Conservation (phyloP, 108 stramenopile genomes). For the Nitzschia sp. region DNA sequence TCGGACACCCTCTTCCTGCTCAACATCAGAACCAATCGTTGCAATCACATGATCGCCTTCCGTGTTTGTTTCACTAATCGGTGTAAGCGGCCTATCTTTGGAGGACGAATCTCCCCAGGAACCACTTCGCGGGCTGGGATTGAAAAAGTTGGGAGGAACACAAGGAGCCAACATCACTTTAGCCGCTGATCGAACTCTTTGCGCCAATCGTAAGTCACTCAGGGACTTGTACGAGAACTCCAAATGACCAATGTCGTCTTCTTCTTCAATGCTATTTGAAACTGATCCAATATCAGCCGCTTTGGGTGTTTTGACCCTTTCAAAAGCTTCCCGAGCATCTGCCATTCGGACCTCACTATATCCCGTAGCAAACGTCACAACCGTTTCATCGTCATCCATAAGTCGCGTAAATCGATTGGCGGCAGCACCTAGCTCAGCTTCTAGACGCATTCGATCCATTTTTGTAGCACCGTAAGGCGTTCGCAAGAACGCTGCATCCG, state of each 20-base stretch:
- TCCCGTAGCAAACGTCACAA: constrained; percentile 56
- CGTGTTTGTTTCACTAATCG: not conserved
- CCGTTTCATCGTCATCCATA: constrained; percentile 86
- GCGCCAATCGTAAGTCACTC: constrained; percentile 43
- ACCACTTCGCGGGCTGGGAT: constrained; percentile 21
- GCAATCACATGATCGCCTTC: constrained; percentile 17
- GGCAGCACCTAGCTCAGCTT: constrained; percentile 51
- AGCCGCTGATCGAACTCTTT: constrained; percentile 69
- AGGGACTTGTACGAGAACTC: constrained; percentile 17
- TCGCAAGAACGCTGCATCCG: constrained; percentile 61
- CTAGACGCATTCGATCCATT: constrained; percentile 68
- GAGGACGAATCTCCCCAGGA: constrained; percentile 10
- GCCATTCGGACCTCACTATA: constrained; percentile 16
- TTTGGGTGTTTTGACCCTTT: constrained; percentile 19
- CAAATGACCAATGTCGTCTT: not conserved
- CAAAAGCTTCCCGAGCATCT: constrained; percentile 31
- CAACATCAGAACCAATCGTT: constrained; percentile 58
- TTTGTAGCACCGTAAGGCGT: constrained; percentile 78
- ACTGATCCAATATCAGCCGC: not conserved
- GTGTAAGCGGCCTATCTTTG: constrained; percentile 2
- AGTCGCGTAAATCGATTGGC: constrained; percentile 26
- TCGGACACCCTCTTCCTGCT: constrained; percentile 47
- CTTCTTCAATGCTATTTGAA: constrained; percentile 8
- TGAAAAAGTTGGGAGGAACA: constrained; percentile 55
- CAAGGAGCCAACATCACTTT: constrained; percentile 84